Evolutionary conservation across 306 rosid genomes (phyloP).

Genomic region (Senna tora): DNA sequence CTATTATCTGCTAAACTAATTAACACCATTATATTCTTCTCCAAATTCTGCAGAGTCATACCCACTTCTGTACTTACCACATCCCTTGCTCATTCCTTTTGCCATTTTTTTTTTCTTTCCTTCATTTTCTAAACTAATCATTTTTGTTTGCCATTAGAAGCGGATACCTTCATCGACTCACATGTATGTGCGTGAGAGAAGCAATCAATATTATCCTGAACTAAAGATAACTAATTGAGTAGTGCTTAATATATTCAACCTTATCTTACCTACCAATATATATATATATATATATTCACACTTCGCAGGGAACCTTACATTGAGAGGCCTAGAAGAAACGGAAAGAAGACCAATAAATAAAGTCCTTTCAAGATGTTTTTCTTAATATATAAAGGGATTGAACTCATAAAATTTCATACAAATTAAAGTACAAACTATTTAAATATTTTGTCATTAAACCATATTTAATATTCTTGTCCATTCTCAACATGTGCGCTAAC

Average conservation of each 20-base stretch:
- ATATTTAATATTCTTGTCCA: neutral
- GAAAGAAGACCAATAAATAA: constrained; percentile 1
- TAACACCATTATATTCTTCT: constrained; percentile 14
- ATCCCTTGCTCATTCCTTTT: neutral
- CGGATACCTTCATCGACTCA: neutral
- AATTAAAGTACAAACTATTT: too few species aligned
- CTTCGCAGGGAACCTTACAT: constrained; percentile 18
- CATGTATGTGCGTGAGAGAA: neutral
- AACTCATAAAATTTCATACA: neutral
- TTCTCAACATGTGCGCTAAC: neutral
- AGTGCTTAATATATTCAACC: constrained; percentile 8
- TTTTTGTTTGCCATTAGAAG: neutral
- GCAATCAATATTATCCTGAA: constrained; percentile 11
- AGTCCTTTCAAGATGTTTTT: neutral
- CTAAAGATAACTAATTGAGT: constrained; percentile 14
- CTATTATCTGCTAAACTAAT: constrained; percentile 46
- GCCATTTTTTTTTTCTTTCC: neutral
- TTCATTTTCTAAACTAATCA: constrained; percentile 2
- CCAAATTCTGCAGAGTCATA: constrained; percentile 36
- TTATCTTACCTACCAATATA: constrained; percentile 40
- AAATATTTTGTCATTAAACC: neutral
- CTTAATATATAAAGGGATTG: neutral
- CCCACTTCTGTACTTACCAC: constrained; percentile 44
- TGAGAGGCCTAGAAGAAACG: neutral
- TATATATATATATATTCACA: constrained; percentile 19